Evolutionary conservation across 2,329 filamentous ascomycete species (phyloP), one percentile per base, ranked within the genome.

Genomic region (Sarocladium kiliense): DNA sequence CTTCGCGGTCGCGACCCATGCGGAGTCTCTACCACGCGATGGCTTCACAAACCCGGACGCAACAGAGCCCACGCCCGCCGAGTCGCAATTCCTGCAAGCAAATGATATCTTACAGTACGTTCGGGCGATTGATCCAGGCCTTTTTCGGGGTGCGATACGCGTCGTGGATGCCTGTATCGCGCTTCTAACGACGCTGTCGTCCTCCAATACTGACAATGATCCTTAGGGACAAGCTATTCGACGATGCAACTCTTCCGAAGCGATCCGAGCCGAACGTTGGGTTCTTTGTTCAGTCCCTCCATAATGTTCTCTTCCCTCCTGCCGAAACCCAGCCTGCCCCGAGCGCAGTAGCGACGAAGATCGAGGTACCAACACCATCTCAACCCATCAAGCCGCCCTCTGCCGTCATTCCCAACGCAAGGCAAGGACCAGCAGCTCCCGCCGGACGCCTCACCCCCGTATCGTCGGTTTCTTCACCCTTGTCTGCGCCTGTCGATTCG

Each of bases 1-100:
- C 65, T 96, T 88, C 77, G 80, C 82, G 64, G 83, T 89, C 80
- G 86, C 89, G 77, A 88, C 87, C 71, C 84, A 86, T 71, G 74
- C 79, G 67, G 77, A 84, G 71, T 74, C 76, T 70, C 76, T 85
- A 64, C 81, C 82, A 65, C 79, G 81, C 68, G 74, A 78, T 71
- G 75, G 77, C 69, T 77, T 82, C 68, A 75, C 76, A 64, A 78
- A 80, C 61, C 71, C 74, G 62, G 81, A 85, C 77, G 78, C 78
- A 75, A 77, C 75, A 57, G 73, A 77, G 57, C 69, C 73, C 66
- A 77, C 75, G 55, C 62, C 74, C 18, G 76, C 74, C 62, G 81
- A 85, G 72, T 72, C 70, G 65, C 74, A 77, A 59, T 85, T 84
- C 58, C 69, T 85, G 56, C 74, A 80, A 62, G 76, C 76, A 45